Evolutionary conservation across 2,329 filamentous ascomycete genomes (phyloP).

Genomic region (Penicillium polonicum): DNA sequence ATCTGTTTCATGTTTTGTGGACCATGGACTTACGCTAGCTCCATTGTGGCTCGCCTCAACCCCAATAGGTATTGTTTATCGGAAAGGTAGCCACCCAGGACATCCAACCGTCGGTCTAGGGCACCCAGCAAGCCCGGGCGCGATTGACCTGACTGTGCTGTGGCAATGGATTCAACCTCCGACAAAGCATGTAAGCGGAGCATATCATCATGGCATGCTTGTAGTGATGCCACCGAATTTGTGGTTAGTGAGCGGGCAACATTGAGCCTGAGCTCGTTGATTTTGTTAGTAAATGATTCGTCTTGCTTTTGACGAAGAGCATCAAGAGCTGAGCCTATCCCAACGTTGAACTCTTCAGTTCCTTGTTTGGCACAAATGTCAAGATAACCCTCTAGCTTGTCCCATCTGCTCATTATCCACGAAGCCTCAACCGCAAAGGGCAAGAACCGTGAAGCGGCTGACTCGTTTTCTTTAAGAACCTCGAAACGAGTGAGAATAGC

Average conservation of each 20-base stretch:
- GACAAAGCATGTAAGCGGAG: constrained; percentile 83
- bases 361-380: constrained; percentile 32
- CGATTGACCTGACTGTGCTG: constrained; percentile 38
- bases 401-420: constrained; percentile 85
- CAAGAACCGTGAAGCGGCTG: constrained; percentile 63
- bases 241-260: constrained; percentile 73
- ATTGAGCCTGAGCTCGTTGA: constrained; percentile 66
- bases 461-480: constrained; percentile 58
- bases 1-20: background rate
- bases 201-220: constrained; percentile 79
- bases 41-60: constrained; percentile 82
- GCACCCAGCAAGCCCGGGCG: constrained; percentile 48
- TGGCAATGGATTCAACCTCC: constrained; percentile 77
- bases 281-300: constrained; percentile 54
- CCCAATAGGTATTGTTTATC: constrained; percentile 94
- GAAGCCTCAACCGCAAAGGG: constrained; percentile 87
- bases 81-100: constrained; percentile 81
- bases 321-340: constrained; percentile 67
- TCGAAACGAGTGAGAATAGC: constrained; percentile 84
- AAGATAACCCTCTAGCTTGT: constrained; percentile 68
- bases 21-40: constrained; percentile 53
- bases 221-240: constrained; percentile 75
- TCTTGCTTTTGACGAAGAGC: constrained; percentile 57
- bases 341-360: constrained; percentile 75
- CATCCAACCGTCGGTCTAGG: constrained; percentile 75